A percentile compares a stretch with the other conserved stretches of the same genome.
Conservation (phyloP, 192 early-diverging fungal genomes). For the Coemansia interrupta region DNA sequence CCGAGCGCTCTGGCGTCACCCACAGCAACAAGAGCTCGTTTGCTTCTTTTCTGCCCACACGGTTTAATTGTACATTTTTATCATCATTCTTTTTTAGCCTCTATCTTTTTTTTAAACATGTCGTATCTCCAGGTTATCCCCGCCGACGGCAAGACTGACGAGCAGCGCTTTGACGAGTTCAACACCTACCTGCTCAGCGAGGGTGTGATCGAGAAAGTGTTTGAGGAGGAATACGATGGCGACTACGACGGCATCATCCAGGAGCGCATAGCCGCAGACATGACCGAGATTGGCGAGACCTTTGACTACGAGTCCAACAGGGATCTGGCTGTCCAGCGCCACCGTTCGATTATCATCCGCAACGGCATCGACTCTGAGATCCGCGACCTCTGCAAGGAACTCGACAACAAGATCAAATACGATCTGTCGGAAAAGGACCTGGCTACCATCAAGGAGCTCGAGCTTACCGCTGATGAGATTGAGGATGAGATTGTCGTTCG, state of each 20-base stretch:
- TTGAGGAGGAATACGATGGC: slow-evolving; percentile 48
- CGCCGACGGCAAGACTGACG: slow-evolving; percentile 51
- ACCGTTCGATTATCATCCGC: slow-evolving; percentile 51
- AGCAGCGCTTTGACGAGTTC: slow-evolving; percentile 52
- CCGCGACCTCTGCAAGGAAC: slow-evolving; percentile 44
- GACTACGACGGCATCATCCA: slow-evolving; percentile 41
- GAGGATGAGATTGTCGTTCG: slow-evolving; percentile 47
- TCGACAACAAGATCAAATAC: slow-evolving; percentile 46
- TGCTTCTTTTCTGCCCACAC: background rate
- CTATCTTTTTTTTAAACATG: slow-evolving; percentile 20
- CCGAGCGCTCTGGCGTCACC: background rate
- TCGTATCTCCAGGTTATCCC: slow-evolving; percentile 37
- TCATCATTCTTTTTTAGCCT: background rate
- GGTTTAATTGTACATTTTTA: slow-evolving; percentile 7
- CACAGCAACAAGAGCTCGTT: background rate
- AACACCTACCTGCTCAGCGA: slow-evolving; percentile 32
- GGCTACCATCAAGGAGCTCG: slow-evolving; percentile 39
- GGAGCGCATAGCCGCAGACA: slow-evolving; percentile 50
- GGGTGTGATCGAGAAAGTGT: slow-evolving; percentile 44
- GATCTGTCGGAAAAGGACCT: slow-evolving; percentile 48
- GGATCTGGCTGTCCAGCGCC: slow-evolving; percentile 28
- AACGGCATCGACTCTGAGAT: slow-evolving; percentile 30
- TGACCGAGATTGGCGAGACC: slow-evolving; percentile 32
- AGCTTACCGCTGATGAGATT: slow-evolving; percentile 36
- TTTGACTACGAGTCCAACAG: slow-evolving; percentile 39